Evolutionary conservation across 805 yeast genomes (phyloP).

Genomic region (Yarrowia keelungensis): DNA sequence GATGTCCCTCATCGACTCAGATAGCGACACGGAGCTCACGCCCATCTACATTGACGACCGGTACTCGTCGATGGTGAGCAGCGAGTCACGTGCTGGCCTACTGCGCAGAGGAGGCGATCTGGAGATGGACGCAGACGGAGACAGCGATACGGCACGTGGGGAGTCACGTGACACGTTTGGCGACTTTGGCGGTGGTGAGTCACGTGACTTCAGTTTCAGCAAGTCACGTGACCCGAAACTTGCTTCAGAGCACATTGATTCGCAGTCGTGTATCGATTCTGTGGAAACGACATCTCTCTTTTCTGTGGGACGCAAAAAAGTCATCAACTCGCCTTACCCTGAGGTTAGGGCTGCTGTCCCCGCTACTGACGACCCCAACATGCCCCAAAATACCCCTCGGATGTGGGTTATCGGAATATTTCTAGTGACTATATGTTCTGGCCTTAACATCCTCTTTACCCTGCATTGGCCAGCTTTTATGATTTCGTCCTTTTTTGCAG

Average conservation of each 20-base stretch:
- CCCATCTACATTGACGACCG: constrained; percentile 37
- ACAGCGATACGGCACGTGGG: not conserved
- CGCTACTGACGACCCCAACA: constrained; percentile 59
- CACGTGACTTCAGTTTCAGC: not conserved
- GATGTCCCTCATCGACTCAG: not conserved
- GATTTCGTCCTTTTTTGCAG: constrained; percentile 61
- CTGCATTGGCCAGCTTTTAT: constrained; percentile 63
- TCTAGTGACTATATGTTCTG: constrained; percentile 65
- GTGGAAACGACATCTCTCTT: not conserved
- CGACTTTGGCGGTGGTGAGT: not conserved
- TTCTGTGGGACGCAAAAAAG: constrained; percentile 28
- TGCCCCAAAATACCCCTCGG: constrained; percentile 62
- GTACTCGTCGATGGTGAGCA: constrained; percentile 1
- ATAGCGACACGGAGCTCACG: constrained; percentile 26
- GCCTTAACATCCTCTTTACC: constrained; percentile 64
- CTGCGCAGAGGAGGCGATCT: constrained; percentile 3
- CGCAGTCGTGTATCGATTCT: not conserved
- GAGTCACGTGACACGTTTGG: not conserved
- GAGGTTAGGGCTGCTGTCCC: constrained; percentile 73
- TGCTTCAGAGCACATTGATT: not conserved
- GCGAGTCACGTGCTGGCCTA: not conserved
- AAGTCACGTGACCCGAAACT: too few species aligned
- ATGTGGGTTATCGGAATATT: constrained; percentile 62
- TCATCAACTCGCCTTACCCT: constrained; percentile 62
- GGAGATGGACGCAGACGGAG: not conserved